Percentiles rank a stretch among this genome's conserved stretches.
These are phyloP conservation scores for Akebia trifoliata DNA, from an alignment of 164 flowering plant species.

Conservation along the genomic window DNA sequence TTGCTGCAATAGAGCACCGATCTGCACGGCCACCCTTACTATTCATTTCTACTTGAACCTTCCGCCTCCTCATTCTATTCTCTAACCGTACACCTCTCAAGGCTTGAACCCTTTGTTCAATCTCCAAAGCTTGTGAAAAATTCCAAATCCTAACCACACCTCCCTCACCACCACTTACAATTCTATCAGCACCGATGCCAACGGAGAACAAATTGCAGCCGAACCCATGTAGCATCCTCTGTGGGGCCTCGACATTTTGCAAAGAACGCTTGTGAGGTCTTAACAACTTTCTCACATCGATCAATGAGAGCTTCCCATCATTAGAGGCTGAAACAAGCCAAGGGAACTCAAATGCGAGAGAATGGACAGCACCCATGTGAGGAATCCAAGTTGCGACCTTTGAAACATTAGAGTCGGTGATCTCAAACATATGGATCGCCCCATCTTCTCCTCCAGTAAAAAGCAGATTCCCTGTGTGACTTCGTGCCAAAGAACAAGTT, in stretches of 20 bases:
- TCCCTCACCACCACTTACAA: conserved; percentile 89
- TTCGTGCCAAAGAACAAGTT: conserved; percentile 56
- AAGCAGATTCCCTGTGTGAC: conserved; percentile 65
- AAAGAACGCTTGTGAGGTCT: conserved; percentile 27
- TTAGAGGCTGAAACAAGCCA: conserved; percentile 91
- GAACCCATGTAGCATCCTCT: conserved; percentile 87
- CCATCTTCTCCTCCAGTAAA: conserved; percentile 98
- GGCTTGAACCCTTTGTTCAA: conserved; percentile 53
- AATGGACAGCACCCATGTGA: conserved; percentile 65
- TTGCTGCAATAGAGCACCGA: conserved; percentile 72
- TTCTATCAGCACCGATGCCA: conserved; percentile 73
- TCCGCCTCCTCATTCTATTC: conserved; percentile 46
- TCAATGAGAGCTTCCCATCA: conserved; percentile 78
- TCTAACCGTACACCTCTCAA: conserved; percentile 62
- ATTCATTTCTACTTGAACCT: conserved; percentile 25
- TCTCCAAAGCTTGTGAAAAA: conserved; percentile 78
- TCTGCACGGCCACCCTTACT: conserved; percentile 40
- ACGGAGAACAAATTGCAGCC: conserved; percentile 68
- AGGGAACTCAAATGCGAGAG: conserved; percentile 92
- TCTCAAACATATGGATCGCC: conserved; percentile 77
- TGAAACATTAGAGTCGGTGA: conserved; percentile 15
- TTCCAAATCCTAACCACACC: conserved; percentile 87
- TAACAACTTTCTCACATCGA: conserved; percentile 71
- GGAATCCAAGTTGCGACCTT: conserved; percentile 71
- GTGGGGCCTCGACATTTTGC: conserved; percentile 61